Conservation (phyloP, 345 rosid genomes). For the Cardamine occulta region DNA sequence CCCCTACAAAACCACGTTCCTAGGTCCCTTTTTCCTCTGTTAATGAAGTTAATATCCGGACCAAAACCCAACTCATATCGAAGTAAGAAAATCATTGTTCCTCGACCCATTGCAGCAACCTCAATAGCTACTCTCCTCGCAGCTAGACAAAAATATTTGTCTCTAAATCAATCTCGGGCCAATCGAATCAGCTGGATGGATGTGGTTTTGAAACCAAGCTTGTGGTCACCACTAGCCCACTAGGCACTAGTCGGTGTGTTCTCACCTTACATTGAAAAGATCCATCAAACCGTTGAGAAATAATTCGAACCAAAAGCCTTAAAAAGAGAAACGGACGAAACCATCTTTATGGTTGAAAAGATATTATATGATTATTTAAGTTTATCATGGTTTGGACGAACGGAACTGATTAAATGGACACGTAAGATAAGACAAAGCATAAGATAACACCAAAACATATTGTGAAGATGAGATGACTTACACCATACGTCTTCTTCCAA, state of each 20-base stretch:
- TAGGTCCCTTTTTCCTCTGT: no score
- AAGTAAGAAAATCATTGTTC: no score
- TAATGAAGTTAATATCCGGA: no score
- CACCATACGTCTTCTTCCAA: conserved; percentile 35
- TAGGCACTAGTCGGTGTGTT: background rate
- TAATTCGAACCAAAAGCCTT: background rate
- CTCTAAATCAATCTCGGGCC: background rate
- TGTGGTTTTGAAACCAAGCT: background rate
- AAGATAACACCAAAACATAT: conserved; percentile 34
- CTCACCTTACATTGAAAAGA: background rate
- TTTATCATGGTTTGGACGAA: conserved; percentile 8
- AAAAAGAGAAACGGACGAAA: conserved; percentile 14
- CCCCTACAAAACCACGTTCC: no score
- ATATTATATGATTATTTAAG: background rate
- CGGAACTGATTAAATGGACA: conserved; percentile 28
- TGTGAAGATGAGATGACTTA: conserved; percentile 32
- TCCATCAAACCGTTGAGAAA: conserved; percentile 4
- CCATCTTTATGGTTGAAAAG: conserved; percentile 13
- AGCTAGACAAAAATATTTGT: no score
- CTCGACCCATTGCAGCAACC: background rate
- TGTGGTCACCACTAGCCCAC: background rate
- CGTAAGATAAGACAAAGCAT: conserved; percentile 36
- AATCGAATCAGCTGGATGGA: background rate
- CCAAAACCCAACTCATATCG: background rate
- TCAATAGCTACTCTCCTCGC: background rate